Evolutionary conservation across 2,329 filamentous ascomycete genomes (phyloP).

Genomic region (Xylaria sp.): DNA sequence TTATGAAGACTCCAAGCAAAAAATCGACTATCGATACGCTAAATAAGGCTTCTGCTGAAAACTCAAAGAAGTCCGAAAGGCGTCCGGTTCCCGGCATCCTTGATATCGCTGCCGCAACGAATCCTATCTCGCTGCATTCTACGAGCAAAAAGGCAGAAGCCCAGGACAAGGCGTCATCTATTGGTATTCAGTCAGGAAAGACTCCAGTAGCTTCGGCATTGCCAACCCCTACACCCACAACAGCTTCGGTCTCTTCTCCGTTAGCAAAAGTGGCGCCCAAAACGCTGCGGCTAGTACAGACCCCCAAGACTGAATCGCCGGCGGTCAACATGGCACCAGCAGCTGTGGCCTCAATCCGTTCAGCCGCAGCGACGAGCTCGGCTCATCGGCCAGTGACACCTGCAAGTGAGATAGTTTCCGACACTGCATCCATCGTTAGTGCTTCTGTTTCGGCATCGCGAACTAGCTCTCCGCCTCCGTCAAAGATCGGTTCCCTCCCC

Average conservation of each 20-base stretch:
- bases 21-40: slow-evolving; percentile 42
- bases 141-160: slow-evolving; percentile 45
- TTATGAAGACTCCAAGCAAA: slow-evolving; percentile 47
- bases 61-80: slow-evolving; percentile 40
- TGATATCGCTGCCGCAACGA: slow-evolving; percentile 61
- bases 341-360: slow-evolving; percentile 46
- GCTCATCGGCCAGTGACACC: slow-evolving; percentile 74
- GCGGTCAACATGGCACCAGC: slow-evolving; percentile 48
- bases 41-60: slow-evolving; percentile 41
- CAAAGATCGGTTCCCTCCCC: slow-evolving; percentile 74
- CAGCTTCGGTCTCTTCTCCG: slow-evolving; percentile 64
- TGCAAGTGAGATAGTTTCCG: slow-evolving; percentile 77
- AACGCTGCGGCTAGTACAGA: slow-evolving; percentile 75
- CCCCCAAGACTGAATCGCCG: slow-evolving; percentile 69
- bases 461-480: slow-evolving; percentile 75
- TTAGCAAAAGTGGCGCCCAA: slow-evolving; percentile 65
- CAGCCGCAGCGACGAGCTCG: slow-evolving; percentile 46
- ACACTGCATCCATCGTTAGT: slow-evolving; percentile 79
- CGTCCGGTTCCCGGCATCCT: slow-evolving; percentile 56
- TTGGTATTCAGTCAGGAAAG: slow-evolving; percentile 49
- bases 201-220: slow-evolving; percentile 55
- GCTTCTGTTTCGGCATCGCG: slow-evolving; percentile 74
- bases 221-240: slow-evolving; percentile 58
- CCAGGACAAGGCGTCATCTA: slow-evolving; percentile 37
- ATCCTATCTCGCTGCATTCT: slow-evolving; percentile 6